phyloP scores from a whole-genome alignment of 2,329 filamentous ascomycete genomes.

The Domatiomyces catenatus region DNA sequence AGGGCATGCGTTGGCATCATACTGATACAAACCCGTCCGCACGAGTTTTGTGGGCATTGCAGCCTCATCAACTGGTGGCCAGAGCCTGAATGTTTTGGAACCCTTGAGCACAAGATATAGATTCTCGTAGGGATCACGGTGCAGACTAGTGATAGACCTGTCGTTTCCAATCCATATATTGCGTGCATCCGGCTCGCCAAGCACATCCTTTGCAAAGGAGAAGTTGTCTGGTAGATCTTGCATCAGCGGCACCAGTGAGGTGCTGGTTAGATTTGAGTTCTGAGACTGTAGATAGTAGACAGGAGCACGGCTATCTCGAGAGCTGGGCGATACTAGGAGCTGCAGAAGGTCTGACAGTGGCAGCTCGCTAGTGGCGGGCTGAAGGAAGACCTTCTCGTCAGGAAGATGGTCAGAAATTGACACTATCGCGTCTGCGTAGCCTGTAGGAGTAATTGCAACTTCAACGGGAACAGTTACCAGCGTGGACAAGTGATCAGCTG shows the following conservation, averaged over 20 bases:
- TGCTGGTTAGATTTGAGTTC: constrained; percentile 14
- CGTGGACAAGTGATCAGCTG: constrained; percentile 5
- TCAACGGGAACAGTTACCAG: constrained; percentile 11
- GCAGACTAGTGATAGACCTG: constrained; percentile 13
- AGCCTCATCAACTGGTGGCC: constrained; percentile 14
- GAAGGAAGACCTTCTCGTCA: constrained; percentile 11
- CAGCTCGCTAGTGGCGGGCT: constrained; percentile 12
- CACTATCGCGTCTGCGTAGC: constrained; percentile 14
- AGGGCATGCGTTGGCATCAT: not conserved
- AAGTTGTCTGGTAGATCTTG: constrained; percentile 9
- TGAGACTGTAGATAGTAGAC: constrained; percentile 18
- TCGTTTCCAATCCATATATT: constrained; percentile 17
- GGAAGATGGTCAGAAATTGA: not conserved
- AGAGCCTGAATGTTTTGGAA: constrained; percentile 15
- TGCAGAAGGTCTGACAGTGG: constrained; percentile 10
- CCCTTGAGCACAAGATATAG: constrained; percentile 16
- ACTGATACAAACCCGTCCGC: constrained; percentile 6
- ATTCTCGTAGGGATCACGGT: constrained; percentile 18
- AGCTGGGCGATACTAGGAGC: constrained; percentile 1
- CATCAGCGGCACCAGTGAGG: constrained; percentile 7
- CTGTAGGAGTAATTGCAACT: constrained; percentile 15
- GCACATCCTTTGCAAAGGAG: constrained; percentile 8
- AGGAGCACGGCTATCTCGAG: not conserved
- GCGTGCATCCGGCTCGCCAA: constrained; percentile 14
- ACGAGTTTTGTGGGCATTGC: constrained; percentile 11